These are phyloP conservation scores for Hypsizygus ulmarius DNA, from an alignment of 1,284 basidiomycete genomes.

Conservation along the genomic window DNA sequence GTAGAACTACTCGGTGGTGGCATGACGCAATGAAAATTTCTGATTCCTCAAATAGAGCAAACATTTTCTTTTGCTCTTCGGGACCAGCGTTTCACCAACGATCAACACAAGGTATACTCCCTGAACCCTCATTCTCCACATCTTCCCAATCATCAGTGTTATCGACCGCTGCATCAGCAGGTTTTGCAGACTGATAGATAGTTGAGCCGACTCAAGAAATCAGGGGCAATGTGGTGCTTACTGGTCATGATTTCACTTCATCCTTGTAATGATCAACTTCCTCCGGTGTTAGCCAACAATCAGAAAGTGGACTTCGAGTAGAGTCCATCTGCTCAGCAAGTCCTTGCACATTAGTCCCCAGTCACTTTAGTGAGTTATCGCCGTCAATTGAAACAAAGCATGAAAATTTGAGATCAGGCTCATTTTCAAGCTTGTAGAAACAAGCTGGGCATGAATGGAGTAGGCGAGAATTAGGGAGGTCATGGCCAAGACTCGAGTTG, in stretches of 20 bases:
- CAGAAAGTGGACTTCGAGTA: background rate
- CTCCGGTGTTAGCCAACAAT: slow-evolving; percentile 9
- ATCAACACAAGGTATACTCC: slow-evolving; percentile 12
- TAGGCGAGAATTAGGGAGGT: background rate
- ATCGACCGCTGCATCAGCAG: background rate
- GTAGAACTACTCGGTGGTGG: slow-evolving; percentile 17
- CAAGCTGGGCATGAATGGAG: slow-evolving; percentile 3
- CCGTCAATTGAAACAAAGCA: slow-evolving; percentile 13
- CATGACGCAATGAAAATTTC: slow-evolving; percentile 21
- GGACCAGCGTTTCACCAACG: slow-evolving; percentile 21
- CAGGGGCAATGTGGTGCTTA: background rate
- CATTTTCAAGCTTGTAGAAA: slow-evolving; percentile 9
- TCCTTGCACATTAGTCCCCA: slow-evolving; percentile 8
- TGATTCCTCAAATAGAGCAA: slow-evolving; percentile 20
- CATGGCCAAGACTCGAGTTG: background rate
- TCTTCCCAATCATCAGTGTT: slow-evolving; percentile 12
- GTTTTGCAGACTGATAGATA: background rate
- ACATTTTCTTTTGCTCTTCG: slow-evolving; percentile 22
- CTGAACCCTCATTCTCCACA: background rate
- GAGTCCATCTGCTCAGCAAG: slow-evolving; percentile 1
- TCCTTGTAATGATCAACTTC: slow-evolving; percentile 14
- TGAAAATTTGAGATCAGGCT: slow-evolving; percentile 14
- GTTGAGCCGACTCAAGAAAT: background rate
- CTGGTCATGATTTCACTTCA: slow-evolving; percentile 7
- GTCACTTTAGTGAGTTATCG: slow-evolving; percentile 14